Conservation (phyloP, 208 protist species). For the Acanthamoeba sp. region DNA sequence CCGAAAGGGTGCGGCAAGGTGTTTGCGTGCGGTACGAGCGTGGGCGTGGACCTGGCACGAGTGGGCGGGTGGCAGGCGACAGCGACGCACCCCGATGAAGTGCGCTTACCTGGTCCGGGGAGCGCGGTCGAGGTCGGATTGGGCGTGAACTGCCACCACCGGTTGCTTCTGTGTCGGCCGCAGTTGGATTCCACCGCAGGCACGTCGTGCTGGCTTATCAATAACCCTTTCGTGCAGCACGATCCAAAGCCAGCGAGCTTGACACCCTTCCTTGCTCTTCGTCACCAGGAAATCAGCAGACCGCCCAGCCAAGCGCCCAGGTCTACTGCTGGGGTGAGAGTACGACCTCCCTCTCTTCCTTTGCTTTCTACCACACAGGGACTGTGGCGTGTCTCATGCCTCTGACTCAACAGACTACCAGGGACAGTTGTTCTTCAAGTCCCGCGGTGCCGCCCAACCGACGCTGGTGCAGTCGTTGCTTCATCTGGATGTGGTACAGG, state of each 20-base stretch:
- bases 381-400: too few relatives aligned
- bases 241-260: too few relatives aligned
- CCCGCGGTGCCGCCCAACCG: neutral
- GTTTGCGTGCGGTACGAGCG: too few relatives aligned
- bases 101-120: too few relatives aligned
- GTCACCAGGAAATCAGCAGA: too few relatives aligned
- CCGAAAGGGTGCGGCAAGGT: too few relatives aligned
- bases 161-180: neutral
- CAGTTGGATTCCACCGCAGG: too few relatives aligned
- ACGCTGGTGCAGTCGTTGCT: neutral
- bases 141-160: neutral
- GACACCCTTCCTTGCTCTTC: neutral
- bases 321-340: constrained; percentile 2
- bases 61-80: too few relatives aligned
- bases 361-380: neutral
- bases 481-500: neutral
- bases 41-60: neutral
- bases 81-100: neutral
- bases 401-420: neutral
- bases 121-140: neutral
- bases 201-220: neutral
- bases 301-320: neutral
- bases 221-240: too few relatives aligned
- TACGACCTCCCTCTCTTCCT: neutral
- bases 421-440: neutral